Evolutionary conservation across 2,329 filamentous ascomycete genomes (phyloP).

Genomic region (Xylariaceae sp.): DNA sequence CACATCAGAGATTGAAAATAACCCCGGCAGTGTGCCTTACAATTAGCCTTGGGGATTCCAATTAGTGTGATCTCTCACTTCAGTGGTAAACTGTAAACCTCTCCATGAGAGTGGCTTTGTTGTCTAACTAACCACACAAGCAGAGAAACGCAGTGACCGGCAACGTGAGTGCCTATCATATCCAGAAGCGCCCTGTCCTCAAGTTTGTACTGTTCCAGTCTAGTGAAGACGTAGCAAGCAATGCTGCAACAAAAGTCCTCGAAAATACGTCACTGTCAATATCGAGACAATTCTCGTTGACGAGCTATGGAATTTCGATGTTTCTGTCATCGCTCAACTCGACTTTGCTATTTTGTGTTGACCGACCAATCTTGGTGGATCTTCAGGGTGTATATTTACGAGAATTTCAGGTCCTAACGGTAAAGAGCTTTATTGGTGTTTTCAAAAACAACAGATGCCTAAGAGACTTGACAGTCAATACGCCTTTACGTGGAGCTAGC

Average conservation of each 20-base stretch:
- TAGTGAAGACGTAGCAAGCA: constrained; percentile 21
- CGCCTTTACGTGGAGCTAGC: neutral
- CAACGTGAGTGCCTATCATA: constrained; percentile 49
- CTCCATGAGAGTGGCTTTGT: neutral
- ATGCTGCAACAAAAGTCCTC: constrained; percentile 22
- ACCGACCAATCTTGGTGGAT: constrained; percentile 22
- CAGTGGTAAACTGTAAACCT: too few species aligned
- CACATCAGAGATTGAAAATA: too few species aligned
- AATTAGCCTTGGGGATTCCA: too few species aligned
- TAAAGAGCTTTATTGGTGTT: neutral
- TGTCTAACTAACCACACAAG: constrained; percentile 12
- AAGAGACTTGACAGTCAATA: neutral
- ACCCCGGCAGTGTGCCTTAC: too few species aligned
- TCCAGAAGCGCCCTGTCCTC: constrained; percentile 19
- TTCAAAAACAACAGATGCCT: neutral
- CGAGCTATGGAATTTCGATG: constrained; percentile 18
- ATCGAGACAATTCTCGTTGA: constrained; percentile 22
- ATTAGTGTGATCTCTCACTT: too few species aligned
- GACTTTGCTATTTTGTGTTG: constrained; percentile 17
- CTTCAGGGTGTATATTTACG: constrained; percentile 22
- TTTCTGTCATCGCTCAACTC: constrained; percentile 19
- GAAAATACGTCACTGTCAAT: constrained; percentile 24
- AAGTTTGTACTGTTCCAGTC: constrained; percentile 9
- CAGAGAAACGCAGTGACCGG: constrained; percentile 29
- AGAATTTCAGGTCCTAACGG: neutral